Percentiles rank a stretch among this genome's conserved stretches.
Evolutionary conservation across 345 rosid species (phyloP).

Genomic region (Carallia brachiata): DNA sequence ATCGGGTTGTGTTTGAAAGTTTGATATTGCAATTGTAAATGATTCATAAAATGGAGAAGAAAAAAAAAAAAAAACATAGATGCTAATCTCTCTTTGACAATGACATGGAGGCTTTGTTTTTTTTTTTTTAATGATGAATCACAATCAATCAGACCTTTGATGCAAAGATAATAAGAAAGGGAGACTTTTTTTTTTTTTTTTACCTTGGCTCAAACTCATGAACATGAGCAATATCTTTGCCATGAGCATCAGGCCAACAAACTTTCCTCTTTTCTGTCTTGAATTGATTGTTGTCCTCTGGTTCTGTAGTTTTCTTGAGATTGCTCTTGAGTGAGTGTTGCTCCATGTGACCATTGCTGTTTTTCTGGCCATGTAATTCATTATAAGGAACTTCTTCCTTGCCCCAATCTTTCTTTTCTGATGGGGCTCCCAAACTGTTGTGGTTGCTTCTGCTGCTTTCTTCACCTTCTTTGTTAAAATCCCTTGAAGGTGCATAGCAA

Average conservation of each 20-base stretch:
- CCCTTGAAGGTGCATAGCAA: slow-evolving; percentile 58
- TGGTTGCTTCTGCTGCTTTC: slow-evolving; percentile 14
- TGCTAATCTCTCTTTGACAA: not conserved
- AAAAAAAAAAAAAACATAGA: too few relatives aligned
- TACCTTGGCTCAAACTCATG: slow-evolving; percentile 74
- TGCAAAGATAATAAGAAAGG: not conserved
- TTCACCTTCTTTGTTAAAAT: slow-evolving; percentile 23
- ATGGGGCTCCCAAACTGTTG: slow-evolving; percentile 24
- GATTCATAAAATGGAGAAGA: not conserved
- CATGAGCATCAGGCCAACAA: slow-evolving; percentile 76
- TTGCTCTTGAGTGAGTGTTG: slow-evolving; percentile 49
- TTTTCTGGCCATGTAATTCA: slow-evolving; percentile 16
- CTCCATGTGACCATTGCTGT: slow-evolving; percentile 27
- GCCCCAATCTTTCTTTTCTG: slow-evolving; percentile 39
- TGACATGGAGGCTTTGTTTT: not conserved
- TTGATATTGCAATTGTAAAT: not conserved
- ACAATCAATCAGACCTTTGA: not conserved
- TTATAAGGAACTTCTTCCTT: slow-evolving; percentile 22
- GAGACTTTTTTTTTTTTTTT: too few relatives aligned
- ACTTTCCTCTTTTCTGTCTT: slow-evolving; percentile 58
- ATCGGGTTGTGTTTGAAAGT: too few relatives aligned
- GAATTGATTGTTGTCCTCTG: slow-evolving; percentile 13
- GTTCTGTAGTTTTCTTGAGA: slow-evolving; percentile 40
- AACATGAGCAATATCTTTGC: slow-evolving; percentile 74
- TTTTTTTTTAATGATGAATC: not conserved